Evolutionary conservation across 345 rosid species (phyloP), one percentile per base, ranked within the genome.

Genomic region (Excoecaria cochinchinensis): DNA sequence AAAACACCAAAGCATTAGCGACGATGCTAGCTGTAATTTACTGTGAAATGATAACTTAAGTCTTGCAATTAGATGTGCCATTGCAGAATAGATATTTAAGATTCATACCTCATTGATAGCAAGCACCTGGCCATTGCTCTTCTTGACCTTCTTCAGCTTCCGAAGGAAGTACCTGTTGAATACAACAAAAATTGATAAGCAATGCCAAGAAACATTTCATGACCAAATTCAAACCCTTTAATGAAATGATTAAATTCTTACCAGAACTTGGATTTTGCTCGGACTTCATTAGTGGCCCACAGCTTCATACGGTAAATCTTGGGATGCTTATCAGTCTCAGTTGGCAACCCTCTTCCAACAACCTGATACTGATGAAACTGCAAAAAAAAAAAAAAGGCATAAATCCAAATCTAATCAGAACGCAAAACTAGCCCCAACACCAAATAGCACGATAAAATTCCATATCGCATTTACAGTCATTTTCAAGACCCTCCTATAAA

Each of bases 291-390:
- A 24, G 90, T 87, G 8, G 90, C 92, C 90, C 92, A 89, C 0
- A 85, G 82, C 78, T 86, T 88, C 91, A 86, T 84, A 62, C 88
- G 64, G 70, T 85, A 88, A 57, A 85, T 86, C 83, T 86, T 85
- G 1, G 89, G 91, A 1, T 86, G 90, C 63, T 71, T 89, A 82
- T 87, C 89, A 2, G 68, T 52, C 75, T 89, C 89, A 1, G 89
- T 81, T n/a, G 92, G 92, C 69, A 86, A 82, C 66, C 88, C 90
- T 81, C 90, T 83, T 25, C 90, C 92, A 19, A 86, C 92, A 74
- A 89, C 90, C 82, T 89, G 92, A 83, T 89, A 86, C 73, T 88
- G 88, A 67, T 86, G 91, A 75, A 85, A 85, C 88, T 88, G 87
- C 82, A 40, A 5, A 21, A 22, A 9, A 14, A 14, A 56, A 22